Conservation (phyloP, 345 rosid genomes). For the Psidium guajava region DNA sequence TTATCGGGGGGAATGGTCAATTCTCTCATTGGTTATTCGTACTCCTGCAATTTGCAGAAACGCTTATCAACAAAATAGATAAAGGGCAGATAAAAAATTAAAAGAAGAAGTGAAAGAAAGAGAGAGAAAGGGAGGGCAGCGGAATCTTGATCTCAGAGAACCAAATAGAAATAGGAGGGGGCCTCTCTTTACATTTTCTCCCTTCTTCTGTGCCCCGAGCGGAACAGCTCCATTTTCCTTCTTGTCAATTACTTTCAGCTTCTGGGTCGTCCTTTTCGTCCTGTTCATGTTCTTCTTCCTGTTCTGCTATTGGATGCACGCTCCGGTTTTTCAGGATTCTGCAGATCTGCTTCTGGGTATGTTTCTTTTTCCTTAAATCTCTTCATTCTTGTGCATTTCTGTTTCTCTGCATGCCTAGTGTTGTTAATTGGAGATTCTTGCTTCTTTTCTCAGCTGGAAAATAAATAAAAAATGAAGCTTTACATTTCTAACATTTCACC, state of each 20-base stretch:
- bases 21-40: not conserved
- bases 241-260: not conserved
- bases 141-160: not conserved
- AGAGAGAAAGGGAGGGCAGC: not conserved
- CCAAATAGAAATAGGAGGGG: not conserved
- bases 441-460: not conserved
- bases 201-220: not conserved
- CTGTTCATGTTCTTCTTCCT: not conserved
- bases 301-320: not conserved
- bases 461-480: not conserved
- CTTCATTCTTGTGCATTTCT: not conserved
- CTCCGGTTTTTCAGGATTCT: not conserved
- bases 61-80: not conserved
- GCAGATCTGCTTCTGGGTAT: constrained; percentile 14
- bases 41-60: not conserved
- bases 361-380: not conserved
- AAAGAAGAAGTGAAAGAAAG: not conserved
- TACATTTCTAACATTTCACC: not conserved
- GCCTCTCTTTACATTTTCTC: not conserved
- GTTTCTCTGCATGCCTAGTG: not conserved
- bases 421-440: not conserved
- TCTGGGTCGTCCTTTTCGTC: not conserved
- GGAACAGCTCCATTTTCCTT: not conserved
- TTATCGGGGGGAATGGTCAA: not conserved
- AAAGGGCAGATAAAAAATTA: not conserved